Conservation (phyloP, 2,329 filamentous ascomycete species). For the Emergomyces africanus region DNA sequence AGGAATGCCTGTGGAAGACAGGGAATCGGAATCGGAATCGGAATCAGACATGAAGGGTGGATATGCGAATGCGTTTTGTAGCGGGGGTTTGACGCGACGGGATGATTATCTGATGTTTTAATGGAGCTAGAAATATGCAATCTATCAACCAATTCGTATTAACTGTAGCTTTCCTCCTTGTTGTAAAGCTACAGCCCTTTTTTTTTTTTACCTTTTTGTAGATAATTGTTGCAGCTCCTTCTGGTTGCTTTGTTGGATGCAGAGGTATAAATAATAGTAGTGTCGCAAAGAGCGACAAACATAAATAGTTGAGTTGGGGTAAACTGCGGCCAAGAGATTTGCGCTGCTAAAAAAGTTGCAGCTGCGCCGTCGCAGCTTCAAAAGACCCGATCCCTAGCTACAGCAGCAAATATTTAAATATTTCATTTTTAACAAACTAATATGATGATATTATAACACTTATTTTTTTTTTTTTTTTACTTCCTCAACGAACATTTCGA, state of each 20-base stretch:
- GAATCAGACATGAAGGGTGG: slow-evolving; percentile 19
- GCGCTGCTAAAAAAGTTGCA: too few species aligned
- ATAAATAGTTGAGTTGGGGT: too few species aligned
- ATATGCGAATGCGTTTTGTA: not conserved
- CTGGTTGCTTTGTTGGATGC: not conserved
- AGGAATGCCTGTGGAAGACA: slow-evolving; percentile 10
- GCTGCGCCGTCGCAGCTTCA: too few species aligned
- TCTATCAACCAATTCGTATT: not conserved
- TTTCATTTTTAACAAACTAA: not conserved
- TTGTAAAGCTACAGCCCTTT: not conserved
- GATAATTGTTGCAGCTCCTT: not conserved
- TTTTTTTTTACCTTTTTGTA: too few species aligned
- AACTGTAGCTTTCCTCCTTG: not conserved
- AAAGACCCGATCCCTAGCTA: too few species aligned
- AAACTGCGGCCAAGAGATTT: too few species aligned
- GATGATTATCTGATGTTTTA: not conserved
- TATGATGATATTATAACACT: not conserved
- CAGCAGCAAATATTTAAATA: too few species aligned
- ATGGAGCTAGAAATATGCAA: not conserved
- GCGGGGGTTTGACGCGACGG: not conserved
- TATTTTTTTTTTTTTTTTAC: not conserved
- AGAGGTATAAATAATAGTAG: not conserved
- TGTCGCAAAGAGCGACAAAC: not conserved
- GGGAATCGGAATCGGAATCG: slow-evolving; percentile 16
- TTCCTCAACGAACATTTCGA: not conserved